phyloP scores from a whole-genome alignment of 2,329 filamentous ascomycete genomes.

The Fusarium lateritium region DNA sequence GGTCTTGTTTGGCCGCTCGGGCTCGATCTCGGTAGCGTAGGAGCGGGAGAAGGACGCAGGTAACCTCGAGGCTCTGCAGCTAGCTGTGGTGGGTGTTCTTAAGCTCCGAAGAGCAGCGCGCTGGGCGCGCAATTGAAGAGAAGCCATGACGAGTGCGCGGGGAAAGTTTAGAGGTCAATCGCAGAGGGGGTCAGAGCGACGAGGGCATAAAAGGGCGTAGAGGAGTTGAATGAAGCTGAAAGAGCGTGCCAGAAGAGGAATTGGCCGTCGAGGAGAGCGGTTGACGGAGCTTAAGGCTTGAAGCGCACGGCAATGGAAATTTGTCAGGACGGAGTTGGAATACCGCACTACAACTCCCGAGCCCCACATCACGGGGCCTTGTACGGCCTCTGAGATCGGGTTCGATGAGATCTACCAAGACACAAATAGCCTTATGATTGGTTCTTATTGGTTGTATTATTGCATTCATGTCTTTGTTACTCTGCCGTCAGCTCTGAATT shows the following conservation, averaged over 20 bases:
- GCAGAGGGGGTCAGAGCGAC: slow-evolving; percentile 1
- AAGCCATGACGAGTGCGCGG: slow-evolving; percentile 47
- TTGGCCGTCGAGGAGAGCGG: slow-evolving; percentile 18
- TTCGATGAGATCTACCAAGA: slow-evolving; percentile 21
- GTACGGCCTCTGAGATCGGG: slow-evolving; percentile 24
- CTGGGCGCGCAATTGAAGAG: slow-evolving; percentile 53
- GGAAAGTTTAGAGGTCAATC: slow-evolving; percentile 28
- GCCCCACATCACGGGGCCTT: slow-evolving; percentile 36
- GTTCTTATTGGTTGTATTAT: slow-evolving; percentile 3
- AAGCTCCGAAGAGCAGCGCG: slow-evolving; percentile 52
- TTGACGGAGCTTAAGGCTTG: slow-evolving; percentile 42
- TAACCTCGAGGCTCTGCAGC: slow-evolving; percentile 35
- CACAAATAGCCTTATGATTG: background rate
- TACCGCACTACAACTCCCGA: slow-evolving; percentile 44
- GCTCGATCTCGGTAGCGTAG: slow-evolving; percentile 57
- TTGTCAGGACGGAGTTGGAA: slow-evolving; percentile 49
- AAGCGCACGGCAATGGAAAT: slow-evolving; percentile 47
- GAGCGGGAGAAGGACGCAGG: slow-evolving; percentile 43
- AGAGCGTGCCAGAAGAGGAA: slow-evolving; percentile 12
- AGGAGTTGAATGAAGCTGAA: background rate
- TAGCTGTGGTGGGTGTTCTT: slow-evolving; percentile 37
- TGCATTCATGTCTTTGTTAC: background rate
- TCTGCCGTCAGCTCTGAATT: background rate
- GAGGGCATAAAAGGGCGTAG: slow-evolving; percentile 6
- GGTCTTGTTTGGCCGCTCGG: slow-evolving; percentile 51